These are phyloP conservation scores for Kandelia obovata DNA, from an alignment of 345 rosid genomes.

Conservation along the genomic window DNA sequence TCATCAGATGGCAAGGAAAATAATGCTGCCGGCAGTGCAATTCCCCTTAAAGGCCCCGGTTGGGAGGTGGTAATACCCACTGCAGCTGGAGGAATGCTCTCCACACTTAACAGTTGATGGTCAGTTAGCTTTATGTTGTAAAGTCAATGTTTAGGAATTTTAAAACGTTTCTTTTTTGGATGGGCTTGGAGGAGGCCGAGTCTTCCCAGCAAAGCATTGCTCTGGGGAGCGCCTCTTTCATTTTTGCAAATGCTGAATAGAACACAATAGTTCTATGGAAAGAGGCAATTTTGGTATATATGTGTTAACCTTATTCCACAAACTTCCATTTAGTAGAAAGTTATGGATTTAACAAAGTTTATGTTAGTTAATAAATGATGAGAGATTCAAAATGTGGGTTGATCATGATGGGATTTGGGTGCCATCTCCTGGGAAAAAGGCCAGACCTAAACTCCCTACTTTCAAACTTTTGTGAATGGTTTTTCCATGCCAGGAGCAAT, in stretches of 20 bases:
- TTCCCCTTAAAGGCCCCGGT: slow-evolving; percentile 85
- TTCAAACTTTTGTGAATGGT: too few species aligned
- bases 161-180: not conserved
- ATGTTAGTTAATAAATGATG: too few species aligned
- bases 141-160: not conserved
- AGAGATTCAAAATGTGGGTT: too few species aligned
- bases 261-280: not conserved
- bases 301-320: not conserved
- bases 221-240: not conserved
- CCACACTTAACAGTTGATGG: slow-evolving; percentile 67
- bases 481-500: too few species aligned
- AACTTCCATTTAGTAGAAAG: too few species aligned
- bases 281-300: slow-evolving; percentile 6
- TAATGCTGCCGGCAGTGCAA: slow-evolving; percentile 19
- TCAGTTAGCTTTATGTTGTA: not conserved
- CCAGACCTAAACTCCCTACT: too few species aligned
- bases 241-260: not conserved
- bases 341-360: too few species aligned
- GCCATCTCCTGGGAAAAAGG: too few species aligned
- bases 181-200: not conserved
- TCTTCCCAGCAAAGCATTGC: slow-evolving; percentile 7
- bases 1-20: slow-evolving; percentile 23
- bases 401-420: too few species aligned
- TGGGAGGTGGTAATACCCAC: slow-evolving; percentile 94
- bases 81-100: slow-evolving; percentile 67